Percentiles rank a stretch among this genome's conserved stretches.
Evolutionary conservation across 805 yeast genomes (phyloP).

Genomic region (Wickerhamiella azymoides): DNA sequence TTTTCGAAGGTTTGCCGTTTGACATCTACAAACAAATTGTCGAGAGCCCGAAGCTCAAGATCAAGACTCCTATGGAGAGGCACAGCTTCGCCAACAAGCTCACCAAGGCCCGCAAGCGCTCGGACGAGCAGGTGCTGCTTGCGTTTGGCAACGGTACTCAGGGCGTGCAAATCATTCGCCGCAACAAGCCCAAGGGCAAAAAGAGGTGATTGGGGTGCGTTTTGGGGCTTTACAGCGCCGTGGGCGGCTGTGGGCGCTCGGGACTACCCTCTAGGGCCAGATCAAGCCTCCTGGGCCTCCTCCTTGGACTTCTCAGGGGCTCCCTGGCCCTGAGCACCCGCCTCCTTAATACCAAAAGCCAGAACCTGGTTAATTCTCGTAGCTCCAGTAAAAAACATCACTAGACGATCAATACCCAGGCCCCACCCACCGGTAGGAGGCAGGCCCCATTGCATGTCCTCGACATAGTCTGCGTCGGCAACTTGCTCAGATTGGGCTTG

Average conservation of each 20-base stretch:
- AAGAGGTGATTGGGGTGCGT: no score
- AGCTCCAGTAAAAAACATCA: constrained; percentile 58
- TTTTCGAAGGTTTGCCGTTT: constrained; percentile 20
- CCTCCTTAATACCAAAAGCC: constrained; percentile 6
- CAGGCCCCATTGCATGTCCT: constrained; percentile 78
- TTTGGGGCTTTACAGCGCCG: no score
- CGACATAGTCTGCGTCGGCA: constrained; percentile 60
- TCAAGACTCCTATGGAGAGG: constrained; percentile 19
- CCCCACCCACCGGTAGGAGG: constrained; percentile 99
- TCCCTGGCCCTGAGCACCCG: not conserved
- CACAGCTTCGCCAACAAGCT: constrained; percentile 20
- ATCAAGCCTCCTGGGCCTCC: not conserved
- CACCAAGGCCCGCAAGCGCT: constrained; percentile 17
- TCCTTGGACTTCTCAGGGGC: not conserved
- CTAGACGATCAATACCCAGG: constrained; percentile 77
- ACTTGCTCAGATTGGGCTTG: constrained; percentile 49
- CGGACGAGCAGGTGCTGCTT: constrained; percentile 25
- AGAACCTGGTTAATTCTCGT: constrained; percentile 34
- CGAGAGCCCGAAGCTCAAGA: constrained; percentile 20
- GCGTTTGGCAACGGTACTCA: constrained; percentile 26
- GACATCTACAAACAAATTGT: constrained; percentile 19
- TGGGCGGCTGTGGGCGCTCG: no score
- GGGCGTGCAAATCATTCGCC: constrained; percentile 19
- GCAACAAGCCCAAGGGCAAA: not conserved
- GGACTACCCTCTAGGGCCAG: no score